phyloP scores from a whole-genome alignment of 192 early-diverging fungal genomes.

The Dissophora globulifera region DNA sequence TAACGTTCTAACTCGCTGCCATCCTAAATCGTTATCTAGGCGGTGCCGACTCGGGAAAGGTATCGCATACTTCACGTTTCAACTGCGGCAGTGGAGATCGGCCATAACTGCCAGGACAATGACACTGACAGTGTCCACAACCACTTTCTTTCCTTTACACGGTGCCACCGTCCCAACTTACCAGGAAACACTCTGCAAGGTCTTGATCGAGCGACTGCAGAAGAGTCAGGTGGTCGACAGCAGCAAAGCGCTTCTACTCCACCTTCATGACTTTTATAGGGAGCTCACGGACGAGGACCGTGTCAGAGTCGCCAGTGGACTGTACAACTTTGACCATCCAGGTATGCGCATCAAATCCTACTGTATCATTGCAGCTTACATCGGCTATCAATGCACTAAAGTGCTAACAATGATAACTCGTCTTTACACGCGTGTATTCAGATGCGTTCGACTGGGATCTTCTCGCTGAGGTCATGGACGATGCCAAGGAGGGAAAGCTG shows the following conservation, averaged over 20 bases:
- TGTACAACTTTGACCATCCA: conserved; percentile 78
- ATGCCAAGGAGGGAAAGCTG: conserved; percentile 59
- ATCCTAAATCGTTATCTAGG: conserved; percentile 4
- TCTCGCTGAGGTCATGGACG: conserved; percentile 64
- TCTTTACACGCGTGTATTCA: not conserved
- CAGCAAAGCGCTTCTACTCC: conserved; percentile 63
- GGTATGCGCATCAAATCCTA: conserved; percentile 40
- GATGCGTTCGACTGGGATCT: conserved; percentile 83
- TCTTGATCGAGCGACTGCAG: conserved; percentile 53
- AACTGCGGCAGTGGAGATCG: too few species aligned
- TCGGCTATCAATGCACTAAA: too few species aligned
- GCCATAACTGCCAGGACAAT: too few species aligned
- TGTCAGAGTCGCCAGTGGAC: conserved; percentile 55
- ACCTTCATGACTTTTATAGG: conserved; percentile 74
- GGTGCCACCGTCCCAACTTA: not conserved
- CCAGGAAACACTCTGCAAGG: conserved; percentile 42
- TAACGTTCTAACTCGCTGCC: too few species aligned
- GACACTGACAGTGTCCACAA: too few species aligned
- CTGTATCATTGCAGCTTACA: too few species aligned
- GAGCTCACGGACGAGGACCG: conserved; percentile 67
- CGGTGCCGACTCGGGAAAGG: conserved; percentile 51
- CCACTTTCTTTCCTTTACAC: too few species aligned
- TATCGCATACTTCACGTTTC: not conserved
- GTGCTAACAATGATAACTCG: too few species aligned
- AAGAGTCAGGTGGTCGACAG: conserved; percentile 55